Conservation (phyloP, 192 early-diverging fungal genomes). For the Mortierella claussenii region DNA sequence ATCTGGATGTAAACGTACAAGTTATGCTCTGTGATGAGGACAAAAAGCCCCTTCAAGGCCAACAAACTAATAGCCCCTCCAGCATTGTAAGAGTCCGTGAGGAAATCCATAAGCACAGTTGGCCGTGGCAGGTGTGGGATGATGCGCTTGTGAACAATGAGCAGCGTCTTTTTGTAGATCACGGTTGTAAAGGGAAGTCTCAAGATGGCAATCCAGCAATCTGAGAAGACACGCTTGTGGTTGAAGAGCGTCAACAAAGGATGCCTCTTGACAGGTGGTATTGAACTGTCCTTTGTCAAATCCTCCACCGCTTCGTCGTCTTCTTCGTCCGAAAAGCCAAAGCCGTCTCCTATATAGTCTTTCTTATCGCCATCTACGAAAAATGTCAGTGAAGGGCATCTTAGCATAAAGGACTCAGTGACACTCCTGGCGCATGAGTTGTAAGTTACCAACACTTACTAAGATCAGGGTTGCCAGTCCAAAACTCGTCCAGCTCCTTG, state of each 20-base stretch:
- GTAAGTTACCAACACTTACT: conserved; percentile 14
- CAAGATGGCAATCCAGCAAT: conserved; percentile 85
- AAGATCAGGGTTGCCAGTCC: conserved; percentile 65
- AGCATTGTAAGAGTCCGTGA: conserved; percentile 88
- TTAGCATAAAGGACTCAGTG: neutral
- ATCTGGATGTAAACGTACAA: conserved; percentile 66
- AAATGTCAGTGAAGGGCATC: neutral
- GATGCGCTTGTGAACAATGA: conserved; percentile 87
- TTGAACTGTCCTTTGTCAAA: conserved; percentile 29
- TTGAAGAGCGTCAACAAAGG: conserved; percentile 55
- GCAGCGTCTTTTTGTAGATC: conserved; percentile 84
- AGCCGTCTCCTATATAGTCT: conserved; percentile 34
- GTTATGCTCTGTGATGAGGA: conserved; percentile 94
- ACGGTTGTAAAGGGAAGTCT: conserved; percentile 73
- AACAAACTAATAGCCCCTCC: conserved; percentile 91
- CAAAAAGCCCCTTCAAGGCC: conserved; percentile 95
- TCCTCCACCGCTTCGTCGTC: conserved; percentile 37
- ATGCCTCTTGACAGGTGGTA: conserved; percentile 27
- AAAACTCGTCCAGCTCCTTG: conserved; percentile 69
- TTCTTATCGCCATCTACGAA: conserved; percentile 50
- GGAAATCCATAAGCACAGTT: conserved; percentile 88
- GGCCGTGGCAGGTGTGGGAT: conserved; percentile 89
- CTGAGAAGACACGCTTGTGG: conserved; percentile 78
- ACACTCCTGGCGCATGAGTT: neutral
- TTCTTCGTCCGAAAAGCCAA: conserved; percentile 50